These are phyloP conservation scores for Aspergillus alliaceus DNA, from an alignment of 2,329 filamentous ascomycete genomes.

Conservation along the genomic window DNA sequence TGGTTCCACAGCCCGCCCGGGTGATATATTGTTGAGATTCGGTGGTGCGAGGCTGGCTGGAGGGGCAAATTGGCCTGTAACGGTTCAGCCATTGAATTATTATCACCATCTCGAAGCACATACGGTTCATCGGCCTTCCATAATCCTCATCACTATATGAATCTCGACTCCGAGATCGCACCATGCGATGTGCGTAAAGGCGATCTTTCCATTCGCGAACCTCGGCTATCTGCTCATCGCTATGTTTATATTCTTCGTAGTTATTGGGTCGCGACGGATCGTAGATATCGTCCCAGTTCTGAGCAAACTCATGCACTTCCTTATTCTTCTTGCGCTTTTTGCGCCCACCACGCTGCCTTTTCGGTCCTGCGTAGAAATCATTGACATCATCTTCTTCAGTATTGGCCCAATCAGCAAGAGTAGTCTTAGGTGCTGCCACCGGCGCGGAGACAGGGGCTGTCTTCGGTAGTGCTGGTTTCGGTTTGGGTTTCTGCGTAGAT, in stretches of 20 bases:
- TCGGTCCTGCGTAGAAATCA: slow-evolving; percentile 64
- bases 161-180: slow-evolving; percentile 43
- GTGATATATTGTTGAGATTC: slow-evolving; percentile 39
- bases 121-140: slow-evolving; percentile 47
- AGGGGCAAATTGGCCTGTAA: slow-evolving; percentile 50
- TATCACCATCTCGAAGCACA: slow-evolving; percentile 19
- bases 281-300: slow-evolving; percentile 91
- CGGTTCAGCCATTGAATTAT: neutral
- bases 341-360: slow-evolving; percentile 73
- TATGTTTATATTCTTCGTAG: slow-evolving; percentile 79
- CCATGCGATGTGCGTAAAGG: slow-evolving; percentile 70
- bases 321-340: slow-evolving; percentile 76
- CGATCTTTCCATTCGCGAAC: slow-evolving; percentile 82
- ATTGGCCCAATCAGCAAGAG: slow-evolving; percentile 77
- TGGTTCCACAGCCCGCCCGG: slow-evolving; percentile 22
- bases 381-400: slow-evolving; percentile 77
- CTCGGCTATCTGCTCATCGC: slow-evolving; percentile 79
- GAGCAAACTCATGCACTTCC: slow-evolving; percentile 55
- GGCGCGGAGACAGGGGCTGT: slow-evolving; percentile 35
- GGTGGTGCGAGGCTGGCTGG: slow-evolving; percentile 56
- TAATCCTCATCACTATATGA: slow-evolving; percentile 53
- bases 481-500: slow-evolving; percentile 59
- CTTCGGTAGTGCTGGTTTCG: slow-evolving; percentile 62
- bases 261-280: slow-evolving; percentile 80
- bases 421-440: slow-evolving; percentile 60